phyloP scores from a whole-genome alignment of 352 stramenopile species.

The Phytophthora macrochlamydospora region DNA sequence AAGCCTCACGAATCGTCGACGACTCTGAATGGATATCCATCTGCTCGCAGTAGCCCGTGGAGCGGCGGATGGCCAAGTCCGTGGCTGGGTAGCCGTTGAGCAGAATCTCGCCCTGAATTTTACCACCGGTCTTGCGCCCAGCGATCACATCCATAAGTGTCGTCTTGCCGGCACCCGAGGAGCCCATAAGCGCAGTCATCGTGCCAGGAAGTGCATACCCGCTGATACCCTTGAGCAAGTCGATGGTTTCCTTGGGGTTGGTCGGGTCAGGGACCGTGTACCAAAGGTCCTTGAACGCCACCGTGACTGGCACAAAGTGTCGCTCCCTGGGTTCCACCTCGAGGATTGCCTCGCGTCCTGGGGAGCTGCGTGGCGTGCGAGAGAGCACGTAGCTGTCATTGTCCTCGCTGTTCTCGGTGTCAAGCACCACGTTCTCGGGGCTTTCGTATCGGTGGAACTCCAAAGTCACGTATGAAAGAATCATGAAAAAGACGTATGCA shows the following conservation, averaged over 20 bases:
- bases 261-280: too few relatives aligned
- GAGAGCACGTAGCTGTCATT: too few relatives aligned
- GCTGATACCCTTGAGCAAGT: too few relatives aligned
- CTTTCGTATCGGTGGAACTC: not conserved
- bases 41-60: slow-evolving; percentile 73
- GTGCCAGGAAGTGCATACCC: too few relatives aligned
- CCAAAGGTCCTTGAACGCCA: too few relatives aligned
- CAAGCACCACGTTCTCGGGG: too few relatives aligned
- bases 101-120: slow-evolving; percentile 84
- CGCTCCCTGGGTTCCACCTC: too few relatives aligned
- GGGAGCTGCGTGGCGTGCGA: too few relatives aligned
- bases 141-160: slow-evolving; percentile 96
- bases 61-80: slow-evolving; percentile 48
- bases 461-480: not conserved
- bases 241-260: too few relatives aligned
- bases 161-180: slow-evolving; percentile 89
- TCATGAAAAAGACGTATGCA: not conserved
- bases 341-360: too few relatives aligned
- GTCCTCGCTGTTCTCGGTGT: too few relatives aligned
- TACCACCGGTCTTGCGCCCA: slow-evolving; percentile 89
- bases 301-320: too few relatives aligned
- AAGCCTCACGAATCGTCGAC: slow-evolving; percentile 78
- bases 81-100: slow-evolving; percentile 87
- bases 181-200: slow-evolving; percentile 23
- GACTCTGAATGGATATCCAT: slow-evolving; percentile 89